Base-by-base conservation (phyloP, 768 basidiomycete genomes). In the Imleria badia region DNA sequence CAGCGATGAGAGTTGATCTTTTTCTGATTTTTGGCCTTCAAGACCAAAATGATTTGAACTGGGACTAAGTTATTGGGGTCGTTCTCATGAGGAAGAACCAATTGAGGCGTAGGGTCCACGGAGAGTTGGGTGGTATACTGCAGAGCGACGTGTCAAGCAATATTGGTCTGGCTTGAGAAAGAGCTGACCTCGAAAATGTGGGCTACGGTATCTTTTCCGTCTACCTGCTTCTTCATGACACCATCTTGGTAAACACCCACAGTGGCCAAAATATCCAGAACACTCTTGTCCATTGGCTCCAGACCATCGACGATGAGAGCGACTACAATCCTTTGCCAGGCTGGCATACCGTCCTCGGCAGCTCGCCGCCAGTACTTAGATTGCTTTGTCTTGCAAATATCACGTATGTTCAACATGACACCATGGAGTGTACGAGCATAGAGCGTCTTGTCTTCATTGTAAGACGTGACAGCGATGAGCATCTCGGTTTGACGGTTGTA, bases 121-220 rank as follows among this genome's bases (percentile, higher is more conserved):
- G 94, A 96, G 20, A 99, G 80, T 69, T 97, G 94, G 0, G 95
- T 98, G 2, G 96, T 98, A 72, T 98, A 99, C 91, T 97, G 60
- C 22, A 51, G 47, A 26, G 41, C 17, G 15, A 17, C 11, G 33
- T 9, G 53, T 66, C 45, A 66, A 42, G 29, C 14, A 40, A 42
- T 2, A 22, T 19, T 43, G 19, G 19, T 34, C 34, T 5, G 44
- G 43, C 23, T 34, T 42, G 34, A 51, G 19, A 48, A 56, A 42
- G 60, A 54, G 26, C 71, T 45, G 54, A 91, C 91, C 84, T 97
- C 94, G 65, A 98, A 98, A 56, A 98, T 92, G 67, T 98, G 95
- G 15, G 90, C 96, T 36, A 92, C 87, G 12, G 88, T 92, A 56
- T 92, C 83, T 71, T 96, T 93, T 55, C 83, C 86, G 68, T 97